Evolutionary conservation across 768 basidiomycete genomes (phyloP), one percentile per base, ranked within the genome.

Genomic region (Tephrocybe sp.): DNA sequence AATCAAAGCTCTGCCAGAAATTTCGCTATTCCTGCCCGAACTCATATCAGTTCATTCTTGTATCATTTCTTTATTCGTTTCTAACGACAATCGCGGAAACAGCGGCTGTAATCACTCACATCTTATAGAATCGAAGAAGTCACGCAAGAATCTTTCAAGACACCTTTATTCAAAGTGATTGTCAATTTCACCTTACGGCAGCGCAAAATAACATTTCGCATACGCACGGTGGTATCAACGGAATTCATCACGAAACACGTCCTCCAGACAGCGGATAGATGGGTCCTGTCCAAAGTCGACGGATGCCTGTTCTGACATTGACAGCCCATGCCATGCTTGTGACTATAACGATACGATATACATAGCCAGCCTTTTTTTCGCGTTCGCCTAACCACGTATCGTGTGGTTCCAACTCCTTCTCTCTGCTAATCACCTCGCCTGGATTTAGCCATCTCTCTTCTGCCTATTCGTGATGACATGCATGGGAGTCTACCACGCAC

Each of bases 271-370:
- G 26, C 22, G 47, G 49, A 51, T 43, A 51, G 49, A 51, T 51
- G 49, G 42, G 49, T 51, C 49, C 49, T 51, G 49, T 45, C 49
- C 26, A 44, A 44, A 19, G 36, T 33, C 39, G 16, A 40, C 26
- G 40, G 22, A 32, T 34, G 30, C 39, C 10, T 30, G 42, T 34
- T 49, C 33, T 50, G 49, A 50, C 49, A 43, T 20, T 47, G 49
- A 43, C 39, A 50, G 49, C 20, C 33, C 22, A 23, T 26, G 19
- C 36, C 42, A 32, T 20, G 35, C 33, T 38, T 2, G n/a, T n/a
- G n/a, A n/a, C n/a, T n/a, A n/a, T n/a, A n/a, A n/a, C n/a, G n/a
- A n/a, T n/a, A 17, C 44, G 17, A 32, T 41, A 19, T 39, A 49
- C n/a, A 20, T 34, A 35, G 16, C 34, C 7, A 32, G 20, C 22